phyloP scores from a whole-genome alignment of 345 rosid genomes.

The Anacardium occidentale region DNA sequence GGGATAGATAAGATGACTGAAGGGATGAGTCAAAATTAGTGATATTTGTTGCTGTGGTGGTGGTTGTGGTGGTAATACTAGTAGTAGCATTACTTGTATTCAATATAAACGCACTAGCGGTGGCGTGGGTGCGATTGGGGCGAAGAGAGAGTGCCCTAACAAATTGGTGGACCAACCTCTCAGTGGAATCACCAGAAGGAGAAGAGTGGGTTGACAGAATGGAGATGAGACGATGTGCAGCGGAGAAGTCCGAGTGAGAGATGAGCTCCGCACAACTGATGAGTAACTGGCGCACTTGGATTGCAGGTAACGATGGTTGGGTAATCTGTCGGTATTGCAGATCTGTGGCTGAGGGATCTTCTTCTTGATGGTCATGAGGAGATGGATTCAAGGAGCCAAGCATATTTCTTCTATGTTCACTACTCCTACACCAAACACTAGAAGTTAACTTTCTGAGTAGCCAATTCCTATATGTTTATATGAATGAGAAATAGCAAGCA shows the following conservation, averaged over 20 bases:
- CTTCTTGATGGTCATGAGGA: constrained; percentile 33
- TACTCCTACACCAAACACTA: no score
- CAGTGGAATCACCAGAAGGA: constrained; percentile 76
- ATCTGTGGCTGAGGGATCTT: constrained; percentile 38
- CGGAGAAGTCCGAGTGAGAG: constrained; percentile 66
- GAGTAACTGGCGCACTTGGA: constrained; percentile 71
- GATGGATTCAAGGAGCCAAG: constrained; percentile 32
- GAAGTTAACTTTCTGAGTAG: not conserved
- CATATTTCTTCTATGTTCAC: constrained; percentile 16
- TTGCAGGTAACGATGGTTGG: constrained; percentile 26
- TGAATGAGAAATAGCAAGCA: not conserved
- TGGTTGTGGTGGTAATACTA: not conserved
- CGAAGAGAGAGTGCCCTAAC: constrained; percentile 74
- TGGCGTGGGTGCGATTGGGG: constrained; percentile 40
- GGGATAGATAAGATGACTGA: constrained; percentile 75
- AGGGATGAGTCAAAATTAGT: constrained; percentile 16
- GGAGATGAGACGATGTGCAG: constrained; percentile 65
- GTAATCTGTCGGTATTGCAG: constrained; percentile 29
- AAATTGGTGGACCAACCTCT: constrained; percentile 71
- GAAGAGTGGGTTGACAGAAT: constrained; percentile 56
- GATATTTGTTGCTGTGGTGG: not conserved
- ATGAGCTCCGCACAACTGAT: constrained; percentile 64
- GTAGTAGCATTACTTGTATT: constrained; percentile 11
- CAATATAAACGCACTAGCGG: constrained; percentile 15
- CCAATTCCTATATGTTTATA: not conserved